Conservation (phyloP, 805 yeast species). For the Metschnikowia peoriensis region DNA sequence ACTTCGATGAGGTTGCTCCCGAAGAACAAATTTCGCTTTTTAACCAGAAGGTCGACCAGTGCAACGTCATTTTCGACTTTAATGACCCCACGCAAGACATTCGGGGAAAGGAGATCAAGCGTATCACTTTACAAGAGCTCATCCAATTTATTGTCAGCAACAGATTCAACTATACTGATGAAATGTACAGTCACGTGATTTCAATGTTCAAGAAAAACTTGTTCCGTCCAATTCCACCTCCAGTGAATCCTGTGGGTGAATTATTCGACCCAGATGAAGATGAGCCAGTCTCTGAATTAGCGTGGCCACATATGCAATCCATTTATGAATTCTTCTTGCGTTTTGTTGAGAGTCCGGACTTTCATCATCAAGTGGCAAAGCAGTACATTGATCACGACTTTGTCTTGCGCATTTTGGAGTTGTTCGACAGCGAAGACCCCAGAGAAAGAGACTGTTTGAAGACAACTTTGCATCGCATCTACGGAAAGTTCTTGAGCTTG, state of each 20-base stretch:
- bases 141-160: conserved; percentile 82
- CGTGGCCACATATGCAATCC: conserved; percentile 99
- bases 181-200: conserved; percentile 84
- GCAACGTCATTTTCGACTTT: conserved; percentile 92
- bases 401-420: conserved; percentile 73
- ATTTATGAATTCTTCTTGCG: conserved; percentile 92
- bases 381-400: conserved; percentile 92
- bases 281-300: conserved; percentile 92
- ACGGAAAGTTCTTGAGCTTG: conserved; percentile 88
- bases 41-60: conserved; percentile 86
- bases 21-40: conserved; percentile 79
- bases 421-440: conserved; percentile 95
- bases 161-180: conserved; percentile 83
- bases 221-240: conserved; percentile 96
- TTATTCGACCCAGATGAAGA: conserved; percentile 98
- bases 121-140: conserved; percentile 83
- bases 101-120: conserved; percentile 88
- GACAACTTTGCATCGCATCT: conserved; percentile 92
- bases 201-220: conserved; percentile 86
- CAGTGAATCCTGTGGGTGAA: conserved; percentile 96
- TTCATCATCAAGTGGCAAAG: conserved; percentile 89
- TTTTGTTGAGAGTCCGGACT: conserved; percentile 92
- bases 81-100: conserved; percentile 89
- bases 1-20: conserved; percentile 80
- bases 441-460: conserved; percentile 93